These are phyloP conservation scores for Daucus carota DNA, from an alignment of 129 eudicot species.

Conservation along the genomic window DNA sequence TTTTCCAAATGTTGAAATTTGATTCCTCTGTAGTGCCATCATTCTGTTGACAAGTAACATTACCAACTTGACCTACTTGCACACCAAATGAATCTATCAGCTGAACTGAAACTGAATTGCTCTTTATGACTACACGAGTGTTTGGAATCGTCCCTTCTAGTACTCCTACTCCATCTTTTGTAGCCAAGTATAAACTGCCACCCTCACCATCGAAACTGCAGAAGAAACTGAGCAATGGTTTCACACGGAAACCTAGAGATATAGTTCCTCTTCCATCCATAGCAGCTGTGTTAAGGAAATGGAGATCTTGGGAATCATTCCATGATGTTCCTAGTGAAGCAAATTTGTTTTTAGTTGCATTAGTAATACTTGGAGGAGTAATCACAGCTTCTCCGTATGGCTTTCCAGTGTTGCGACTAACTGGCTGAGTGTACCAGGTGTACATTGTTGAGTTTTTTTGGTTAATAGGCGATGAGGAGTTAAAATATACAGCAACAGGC, in stretches of 20 bases:
- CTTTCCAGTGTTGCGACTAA: slow-evolving; percentile 33
- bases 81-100: slow-evolving; percentile 17
- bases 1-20: slow-evolving; percentile 23
- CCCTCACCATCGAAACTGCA: slow-evolving; percentile 17
- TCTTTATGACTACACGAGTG: slow-evolving; percentile 26
- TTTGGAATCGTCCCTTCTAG: slow-evolving; percentile 26
- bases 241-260: slow-evolving; percentile 38
- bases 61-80: slow-evolving; percentile 14
- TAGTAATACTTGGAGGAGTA: slow-evolving; percentile 26
- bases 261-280: slow-evolving; percentile 34
- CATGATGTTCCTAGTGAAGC: slow-evolving; percentile 26
- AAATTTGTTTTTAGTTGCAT: slow-evolving; percentile 20
- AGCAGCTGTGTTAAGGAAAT: slow-evolving; percentile 27
- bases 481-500: slow-evolving; percentile 38
- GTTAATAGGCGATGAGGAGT: slow-evolving; percentile 27
- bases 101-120: slow-evolving; percentile 21
- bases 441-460: neutral
- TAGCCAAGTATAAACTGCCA: slow-evolving; percentile 37
- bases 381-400: slow-evolving; percentile 37
- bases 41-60: slow-evolving; percentile 18
- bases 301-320: slow-evolving; percentile 13
- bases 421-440: slow-evolving; percentile 40
- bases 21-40: slow-evolving; percentile 9
- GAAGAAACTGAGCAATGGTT: slow-evolving; percentile 22
- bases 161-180: slow-evolving; percentile 32